Evolutionary conservation across 306 rosid species (phyloP).

Genomic region (apple (Malus domestica)): ASM211411v1 NC_041805.1:6809501-6810000

Average conservation of each 20-base stretch:
- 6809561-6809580: no score
- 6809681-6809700: background rate
- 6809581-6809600: no score
- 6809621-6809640: no score
- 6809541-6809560: no score
- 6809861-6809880: background rate
- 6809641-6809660: background rate
- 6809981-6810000: no score
- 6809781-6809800: conserved; percentile 3
- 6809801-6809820: background rate
- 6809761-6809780: conserved; percentile 9
- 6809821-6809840: conserved; percentile 8
- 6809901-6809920: no score
- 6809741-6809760: conserved; percentile 6
- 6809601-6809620: no score
- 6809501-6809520: no score
- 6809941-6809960: no score
- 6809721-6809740: background rate
- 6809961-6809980: no score
- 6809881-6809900: background rate
- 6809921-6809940: no score
- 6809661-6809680: background rate
- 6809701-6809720: background rate
- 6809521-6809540: no score
- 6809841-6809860: conserved; percentile 2